Evolutionary conservation across 1,284 basidiomycete genomes (phyloP), one percentile per base, ranked within the genome.

Genomic region (Moesziomyces globuligerus): DNA sequence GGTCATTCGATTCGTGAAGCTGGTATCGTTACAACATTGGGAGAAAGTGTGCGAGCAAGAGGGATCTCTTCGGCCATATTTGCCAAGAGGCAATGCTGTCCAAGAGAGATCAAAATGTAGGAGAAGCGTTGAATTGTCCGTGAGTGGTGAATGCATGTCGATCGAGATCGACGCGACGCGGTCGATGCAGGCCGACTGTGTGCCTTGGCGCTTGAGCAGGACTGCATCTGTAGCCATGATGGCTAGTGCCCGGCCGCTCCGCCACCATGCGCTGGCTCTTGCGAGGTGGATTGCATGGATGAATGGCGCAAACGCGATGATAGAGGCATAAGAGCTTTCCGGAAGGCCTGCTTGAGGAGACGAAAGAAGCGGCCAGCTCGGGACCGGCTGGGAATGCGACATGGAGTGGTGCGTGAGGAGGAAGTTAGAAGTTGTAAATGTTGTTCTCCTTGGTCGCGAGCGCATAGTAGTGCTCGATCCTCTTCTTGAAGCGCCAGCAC

Each of bases 401-500:
- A 17, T 34, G 32, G 32, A 13, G 15, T 34, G 32, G 10, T 34
- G 7, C 4, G 34, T 18, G 20, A 15, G 15, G 13, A 13, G 25
- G 3, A 13, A 23, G 49, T 54, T 39, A 69, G 52, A 64, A 61
- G 62, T 51, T 58, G 59, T 76, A 76, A 37, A 70, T 56, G 28
- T 52, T 55, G 39, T 50, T 59, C 39, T 76, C 68, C 40, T 58
- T 70, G 46, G 50, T 67, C 21, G 71, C 64, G 36, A 72, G 58
- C n/a, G 56, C 44, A 25, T 76, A 71, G 66, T 76, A 76, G 61
- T 79, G 77, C 61, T 78, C 74, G 61, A 78, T 76, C 34, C 77
- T 59, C 55, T 71, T 72, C 72, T 73, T 78, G 77, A 76, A 79
- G 25, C 77, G 59, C 77, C 77, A 79, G 57, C 58, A 60, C 60